Evolutionary conservation across 73 alveolate genomes (phyloP), one percentile per base, ranked within the genome.

Genomic region (Symbiodinium natans): DNA sequence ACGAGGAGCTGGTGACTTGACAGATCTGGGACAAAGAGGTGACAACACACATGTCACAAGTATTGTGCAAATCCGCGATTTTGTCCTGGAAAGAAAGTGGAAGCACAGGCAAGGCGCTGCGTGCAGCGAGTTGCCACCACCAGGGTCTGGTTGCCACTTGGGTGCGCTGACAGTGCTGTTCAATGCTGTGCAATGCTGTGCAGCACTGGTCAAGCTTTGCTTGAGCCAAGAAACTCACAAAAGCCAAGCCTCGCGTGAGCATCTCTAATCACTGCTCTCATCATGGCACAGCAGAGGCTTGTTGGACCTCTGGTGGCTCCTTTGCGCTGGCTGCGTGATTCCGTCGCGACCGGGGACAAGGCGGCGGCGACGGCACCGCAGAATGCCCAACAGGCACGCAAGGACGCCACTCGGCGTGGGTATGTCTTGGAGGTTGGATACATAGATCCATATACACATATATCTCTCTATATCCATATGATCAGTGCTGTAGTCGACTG

Each of bases 241-340:
- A n/a, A n/a, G n/a, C n/a, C n/a, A n/a, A n/a, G n/a, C n/a, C n/a
- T n/a, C n/a, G n/a, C n/a, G n/a, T n/a, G n/a, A n/a, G n/a, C n/a
- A n/a, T n/a, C n/a, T n/a, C n/a, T n/a, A n/a, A n/a, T n/a, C n/a
- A n/a, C n/a, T n/a, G n/a, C n/a, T n/a, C n/a, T n/a, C n/a, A n/a
- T n/a, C n/a, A n/a, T n/a, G n/a, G n/a, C n/a, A n/a, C n/a, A 13
- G 38, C 33, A 36, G 36, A 88, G 95, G 95, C 87, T 90, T 23
- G 41, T 90, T 10, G 96, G 96, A 27, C 96, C 96, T n/a, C n/a
- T 90, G 87, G 87, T 90, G 86, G 41, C 33, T 9, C 96, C 88
- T 74, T 84, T 90, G 54, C 34, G 80, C 77, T 90, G 96, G 96
- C 87, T 90, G 75, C 96, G 77, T 6, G 96, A 71, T n/a, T 87